These are phyloP conservation scores for Cladobotryum mycophilum DNA, from an alignment of 2,329 filamentous ascomycete genomes.

Conservation along the genomic window DNA sequence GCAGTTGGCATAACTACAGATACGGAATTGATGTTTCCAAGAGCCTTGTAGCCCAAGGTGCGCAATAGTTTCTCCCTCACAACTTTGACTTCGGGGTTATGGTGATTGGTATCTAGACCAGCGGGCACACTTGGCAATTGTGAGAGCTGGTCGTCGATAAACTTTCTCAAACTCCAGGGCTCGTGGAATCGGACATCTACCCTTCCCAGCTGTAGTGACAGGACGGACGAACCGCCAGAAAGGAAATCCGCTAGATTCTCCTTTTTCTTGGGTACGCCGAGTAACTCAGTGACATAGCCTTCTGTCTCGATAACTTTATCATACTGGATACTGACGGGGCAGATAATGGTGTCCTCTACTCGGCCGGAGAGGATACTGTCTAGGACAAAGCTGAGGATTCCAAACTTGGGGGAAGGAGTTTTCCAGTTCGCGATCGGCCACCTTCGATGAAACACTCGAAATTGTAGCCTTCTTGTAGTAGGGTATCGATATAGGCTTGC, in stretches of 20 bases:
- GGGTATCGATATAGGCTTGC: slow-evolving; percentile 88
- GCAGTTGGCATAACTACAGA: slow-evolving; percentile 98
- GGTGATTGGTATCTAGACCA: slow-evolving; percentile 39
- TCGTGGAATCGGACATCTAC: slow-evolving; percentile 96
- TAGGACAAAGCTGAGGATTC: slow-evolving; percentile 84
- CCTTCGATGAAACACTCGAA: slow-evolving; percentile 98
- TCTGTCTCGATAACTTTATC: slow-evolving; percentile 99
- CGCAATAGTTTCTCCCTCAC: slow-evolving; percentile 69
- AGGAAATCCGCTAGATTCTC: slow-evolving; percentile 89
- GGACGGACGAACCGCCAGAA: slow-evolving; percentile 73
- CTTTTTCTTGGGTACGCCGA: slow-evolving; percentile 91
- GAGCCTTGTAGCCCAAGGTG: slow-evolving; percentile 83
- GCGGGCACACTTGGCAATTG: slow-evolving; percentile 39
- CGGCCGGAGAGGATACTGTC: slow-evolving; percentile 85
- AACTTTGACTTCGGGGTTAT: slow-evolving; percentile 42
- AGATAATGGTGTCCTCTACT: slow-evolving; percentile 86
- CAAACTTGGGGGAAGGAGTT: slow-evolving; percentile 93
- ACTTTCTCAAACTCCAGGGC: slow-evolving; percentile 83
- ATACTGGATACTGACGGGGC: slow-evolving; percentile 94
- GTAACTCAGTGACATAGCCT: slow-evolving; percentile 88
- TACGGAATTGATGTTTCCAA: slow-evolving; percentile 91
- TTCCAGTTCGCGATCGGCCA: slow-evolving; percentile 85
- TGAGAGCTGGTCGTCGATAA: slow-evolving; percentile 69
- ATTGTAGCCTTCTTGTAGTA: slow-evolving; percentile 87
- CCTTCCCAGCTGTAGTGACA: slow-evolving; percentile 81